Evolutionary conservation across 179 eudicot genomes (phyloP), one percentile per base, ranked within the genome.

Genomic region (Spergularia azorica): DNA sequence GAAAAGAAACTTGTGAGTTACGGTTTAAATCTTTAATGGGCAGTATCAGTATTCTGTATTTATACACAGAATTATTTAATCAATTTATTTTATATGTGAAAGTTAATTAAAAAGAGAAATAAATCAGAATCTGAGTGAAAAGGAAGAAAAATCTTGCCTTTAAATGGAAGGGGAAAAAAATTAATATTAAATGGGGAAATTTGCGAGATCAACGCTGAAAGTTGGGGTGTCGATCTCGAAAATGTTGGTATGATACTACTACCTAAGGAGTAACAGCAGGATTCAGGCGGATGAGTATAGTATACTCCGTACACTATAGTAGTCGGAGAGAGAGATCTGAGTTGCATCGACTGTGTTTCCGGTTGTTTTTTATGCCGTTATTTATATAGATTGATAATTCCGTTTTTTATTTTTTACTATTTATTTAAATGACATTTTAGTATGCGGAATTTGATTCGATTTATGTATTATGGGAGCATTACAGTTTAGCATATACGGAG

Each of bases 131-230:
- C 21, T 12, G 36, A 63, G 43, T 39, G 66, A 36, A 59, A 43
- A 20, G 57, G 52, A 14, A 48, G 58, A 54, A 70, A 70, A 72
- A 75, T 71, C 83, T 76, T 76, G 83, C 77, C 80, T 80, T 80
- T n/a, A 76, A 80, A 72, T 55, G 74, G 36, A 80, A 71, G 32
- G 79, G 65, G 9, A 18, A 61, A 17, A 2, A 61, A 6, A 18
- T 9, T 3, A 5, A 9, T 6, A 61, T 20, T 61, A 61, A 61
- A 65, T 15, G 11, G 12, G 6, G 4, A 26, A 39, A 65, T 18
- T 59, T 26, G 46, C 76, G 41, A 63, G 72, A 21, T 63, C 54
- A 63, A 72, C 61, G 83, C 71, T 70, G 43, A 74, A 74, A 65
- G 16, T 18, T 17, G 57, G 57, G 83, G 17, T 80, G 82, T n/a